phyloP scores from a whole-genome alignment of 2,329 filamentous ascomycete species.

The Trichoderma brevicompactum region DNA sequence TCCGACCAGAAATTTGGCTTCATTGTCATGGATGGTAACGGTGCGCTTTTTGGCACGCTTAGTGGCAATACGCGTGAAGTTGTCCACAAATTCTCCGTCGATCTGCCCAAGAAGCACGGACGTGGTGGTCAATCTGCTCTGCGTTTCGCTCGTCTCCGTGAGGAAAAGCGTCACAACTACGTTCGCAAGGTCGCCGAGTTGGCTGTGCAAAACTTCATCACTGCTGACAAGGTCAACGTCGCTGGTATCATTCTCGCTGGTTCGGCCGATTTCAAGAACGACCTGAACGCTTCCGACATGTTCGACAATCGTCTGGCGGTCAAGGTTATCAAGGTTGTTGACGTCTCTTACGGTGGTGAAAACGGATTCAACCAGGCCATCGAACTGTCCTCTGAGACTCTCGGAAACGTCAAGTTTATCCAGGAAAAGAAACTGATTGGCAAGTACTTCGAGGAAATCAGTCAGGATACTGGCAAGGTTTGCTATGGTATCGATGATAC shows the following conservation, averaged over 20 bases:
- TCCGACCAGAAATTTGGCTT: constrained; percentile 99
- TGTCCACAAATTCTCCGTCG: constrained; percentile 97
- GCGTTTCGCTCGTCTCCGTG: constrained; percentile 98
- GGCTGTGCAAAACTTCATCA: constrained; percentile 99
- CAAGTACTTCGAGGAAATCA: constrained; percentile 99
- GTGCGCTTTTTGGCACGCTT: constrained; percentile 92
- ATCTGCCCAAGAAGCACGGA: constrained; percentile 99
- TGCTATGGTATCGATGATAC: constrained; percentile 99
- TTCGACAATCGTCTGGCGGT: constrained; percentile 88
- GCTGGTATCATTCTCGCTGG: constrained; percentile 93
- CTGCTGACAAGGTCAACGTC: constrained; percentile 97
- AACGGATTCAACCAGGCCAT: constrained; percentile 99
- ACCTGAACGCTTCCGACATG: constrained; percentile 95
- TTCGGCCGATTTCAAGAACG: constrained; percentile 99
- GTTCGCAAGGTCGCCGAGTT: constrained; percentile 98
- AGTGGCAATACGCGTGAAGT: constrained; percentile 97
- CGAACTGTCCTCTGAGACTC: constrained; percentile 89
- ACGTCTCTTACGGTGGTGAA: constrained; percentile 98
- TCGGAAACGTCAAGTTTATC: constrained; percentile 99
- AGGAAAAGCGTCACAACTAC: constrained; percentile 99
- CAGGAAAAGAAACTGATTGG: constrained; percentile 99
- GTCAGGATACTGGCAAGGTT: constrained; percentile 92
- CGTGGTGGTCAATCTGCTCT: constrained; percentile 99
- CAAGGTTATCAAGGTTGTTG: constrained; percentile 99
- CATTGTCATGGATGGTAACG: constrained; percentile 99